Evolutionary conservation across 495 filamentous ascomycete species (phyloP).

Genomic region (Hapsidospora chrysogenum): DNA sequence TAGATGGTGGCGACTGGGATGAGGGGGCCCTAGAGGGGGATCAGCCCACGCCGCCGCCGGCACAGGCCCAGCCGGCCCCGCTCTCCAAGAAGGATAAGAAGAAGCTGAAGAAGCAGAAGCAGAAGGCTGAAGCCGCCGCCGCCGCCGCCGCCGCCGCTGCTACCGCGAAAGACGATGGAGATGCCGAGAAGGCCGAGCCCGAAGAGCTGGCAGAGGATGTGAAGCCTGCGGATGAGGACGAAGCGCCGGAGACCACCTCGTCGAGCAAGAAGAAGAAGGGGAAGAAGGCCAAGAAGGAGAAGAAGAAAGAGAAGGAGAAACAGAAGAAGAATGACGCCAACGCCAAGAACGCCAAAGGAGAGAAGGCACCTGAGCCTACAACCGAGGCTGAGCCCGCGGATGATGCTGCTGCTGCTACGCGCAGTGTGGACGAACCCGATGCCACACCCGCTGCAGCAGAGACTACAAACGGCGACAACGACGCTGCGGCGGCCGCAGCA

Average conservation of each 20-base stretch:
- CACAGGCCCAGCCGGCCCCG: not conserved
- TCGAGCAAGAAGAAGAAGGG: constrained; percentile 4
- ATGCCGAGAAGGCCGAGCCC: constrained; percentile 3
- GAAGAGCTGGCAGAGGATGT: constrained; percentile 3
- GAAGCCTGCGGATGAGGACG: constrained; percentile 4
- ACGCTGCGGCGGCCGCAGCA: not conserved
- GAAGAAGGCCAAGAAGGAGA: too few relatives aligned
- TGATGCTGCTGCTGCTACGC: constrained; percentile 1
- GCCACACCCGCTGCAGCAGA: not conserved
- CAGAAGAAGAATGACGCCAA: not conserved
- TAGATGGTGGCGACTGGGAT: constrained; percentile 5
- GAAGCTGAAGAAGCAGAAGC: constrained; percentile 5
- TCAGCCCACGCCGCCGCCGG: not conserved
- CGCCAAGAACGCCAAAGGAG: not conserved
- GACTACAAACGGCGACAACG: not conserved
- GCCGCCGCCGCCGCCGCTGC: constrained; percentile 1
- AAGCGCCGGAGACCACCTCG: not conserved
- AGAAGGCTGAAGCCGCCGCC: constrained; percentile 3
- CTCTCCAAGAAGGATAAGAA: constrained; percentile 9
- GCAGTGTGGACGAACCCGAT: constrained; percentile 3
- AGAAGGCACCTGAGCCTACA: not conserved
- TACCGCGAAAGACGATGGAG: constrained; percentile 3
- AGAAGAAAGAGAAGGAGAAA: constrained; percentile 4
- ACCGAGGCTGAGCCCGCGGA: constrained; percentile 1
- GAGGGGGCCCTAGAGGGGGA: constrained; percentile 7